Conservation (phyloP, 331 rosid species). For the Arachis monticola region DNA sequence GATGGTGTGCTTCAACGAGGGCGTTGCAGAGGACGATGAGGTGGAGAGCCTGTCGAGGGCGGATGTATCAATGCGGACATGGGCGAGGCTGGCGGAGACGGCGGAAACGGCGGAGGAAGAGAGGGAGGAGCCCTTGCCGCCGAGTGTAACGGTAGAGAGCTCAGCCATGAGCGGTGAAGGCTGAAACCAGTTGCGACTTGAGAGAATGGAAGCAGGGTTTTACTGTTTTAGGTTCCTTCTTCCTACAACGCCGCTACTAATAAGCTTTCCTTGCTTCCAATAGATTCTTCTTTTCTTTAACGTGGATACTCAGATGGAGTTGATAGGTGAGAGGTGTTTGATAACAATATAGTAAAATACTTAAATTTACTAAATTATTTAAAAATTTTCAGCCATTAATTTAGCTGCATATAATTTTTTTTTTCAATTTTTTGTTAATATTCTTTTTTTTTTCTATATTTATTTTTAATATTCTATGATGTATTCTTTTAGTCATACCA, state of each 20-base stretch:
- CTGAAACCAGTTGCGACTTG: neutral
- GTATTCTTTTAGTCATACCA: too few species aligned
- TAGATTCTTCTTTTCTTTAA: neutral
- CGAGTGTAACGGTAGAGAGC: conserved; percentile 57
- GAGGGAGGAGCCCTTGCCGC: conserved; percentile 82
- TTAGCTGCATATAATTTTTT: too few species aligned
- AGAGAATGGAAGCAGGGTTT: conserved; percentile 13
- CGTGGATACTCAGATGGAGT: too few species aligned
- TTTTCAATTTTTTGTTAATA: too few species aligned
- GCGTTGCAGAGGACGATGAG: conserved; percentile 33
- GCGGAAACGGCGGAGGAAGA: conserved; percentile 67
- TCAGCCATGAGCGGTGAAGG: conserved; percentile 49
- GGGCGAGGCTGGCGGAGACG: conserved; percentile 57
- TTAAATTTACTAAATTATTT: too few species aligned
- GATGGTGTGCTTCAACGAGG: conserved; percentile 43
- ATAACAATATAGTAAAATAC: too few species aligned
- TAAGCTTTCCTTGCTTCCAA: neutral
- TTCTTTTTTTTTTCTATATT: too few species aligned
- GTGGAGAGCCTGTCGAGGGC: conserved; percentile 55
- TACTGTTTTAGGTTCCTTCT: too few species aligned
- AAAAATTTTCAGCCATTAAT: too few species aligned
- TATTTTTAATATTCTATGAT: too few species aligned
- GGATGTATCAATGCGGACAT: conserved; percentile 63
- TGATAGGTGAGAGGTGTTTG: too few species aligned
- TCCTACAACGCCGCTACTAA: neutral